Base-by-base conservation (phyloP, 352 stramenopile genomes). In the Pythium utonaiense region DNA sequence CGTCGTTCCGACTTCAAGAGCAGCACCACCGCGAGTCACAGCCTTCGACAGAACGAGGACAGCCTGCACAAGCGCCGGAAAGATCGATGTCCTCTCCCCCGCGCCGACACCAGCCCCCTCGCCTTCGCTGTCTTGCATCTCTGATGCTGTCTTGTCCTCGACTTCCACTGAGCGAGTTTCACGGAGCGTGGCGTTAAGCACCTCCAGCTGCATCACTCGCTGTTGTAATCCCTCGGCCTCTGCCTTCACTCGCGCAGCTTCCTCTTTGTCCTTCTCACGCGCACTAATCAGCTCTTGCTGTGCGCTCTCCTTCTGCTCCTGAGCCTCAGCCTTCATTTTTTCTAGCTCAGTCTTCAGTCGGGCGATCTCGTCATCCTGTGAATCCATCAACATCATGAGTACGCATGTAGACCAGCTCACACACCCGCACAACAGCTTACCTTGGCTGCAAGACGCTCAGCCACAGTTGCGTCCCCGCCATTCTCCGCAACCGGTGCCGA, bases 31-130 rank as follows among this genome's bases (percentile, higher is more conserved):
- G 28, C 10, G 10, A 3, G 58, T 19, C 2, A 59, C 13, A 2
- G 40, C 31, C 14, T 50, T 63, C 3, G 61, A 64, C 17, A 76
- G 24, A 33, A 64, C 36, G 5, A 63, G 53, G 0, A 48, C 38
- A 27, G 64, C 55, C 24, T 75, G 64, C 17, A 73, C 49, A 8
- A 77, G 50, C 16, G n/a, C 57, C 0, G 66, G 41, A 13, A 70
- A 73, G 33, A 67, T 51, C 3, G 64, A 24, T 13, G 40, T 28
- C 27, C 28, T 25, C 8, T 38, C 21, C 9, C 48, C 34, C 28
- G 6, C n/a, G n/a, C n/a, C n/a, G n/a, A n/a, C 1, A 12, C 7
- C 17, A 21, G 6, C 27, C 30, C 50, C 34, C 8, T 51, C 38
- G 28, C 7, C 6, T 6, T 38, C 30, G 10, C 25, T 25, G 14